Evolutionary conservation across 306 rosid species (phyloP).

Genomic region (Trifolium subterraneum): DNA sequence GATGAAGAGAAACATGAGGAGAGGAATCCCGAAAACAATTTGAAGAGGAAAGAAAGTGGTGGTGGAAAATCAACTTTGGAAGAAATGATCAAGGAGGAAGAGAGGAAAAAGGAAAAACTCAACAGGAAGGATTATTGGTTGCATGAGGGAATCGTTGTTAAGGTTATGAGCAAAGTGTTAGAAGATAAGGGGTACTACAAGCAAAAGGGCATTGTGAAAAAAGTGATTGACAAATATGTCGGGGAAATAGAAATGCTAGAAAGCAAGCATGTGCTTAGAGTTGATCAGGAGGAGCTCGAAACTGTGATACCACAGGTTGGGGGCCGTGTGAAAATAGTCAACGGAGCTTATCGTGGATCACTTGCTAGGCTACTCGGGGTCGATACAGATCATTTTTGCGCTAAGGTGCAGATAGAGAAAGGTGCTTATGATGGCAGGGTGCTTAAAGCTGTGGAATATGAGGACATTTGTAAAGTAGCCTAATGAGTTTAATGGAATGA

Average conservation of each 20-base stretch:
- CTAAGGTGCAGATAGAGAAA: conserved; percentile 91
- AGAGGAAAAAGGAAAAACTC: conserved; percentile 79
- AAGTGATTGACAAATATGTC: conserved; percentile 81
- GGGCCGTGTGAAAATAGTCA: conserved; percentile 80
- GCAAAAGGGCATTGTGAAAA: conserved; percentile 79
- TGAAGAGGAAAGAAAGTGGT: conserved; percentile 50
- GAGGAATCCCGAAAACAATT: conserved; percentile 41
- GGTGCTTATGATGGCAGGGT: conserved; percentile 89
- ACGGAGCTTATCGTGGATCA: conserved; percentile 89
- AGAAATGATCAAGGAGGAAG: conserved; percentile 85
- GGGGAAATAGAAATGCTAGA: conserved; percentile 92
- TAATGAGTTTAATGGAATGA: conserved; percentile 40
- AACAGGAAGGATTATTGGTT: conserved; percentile 93
- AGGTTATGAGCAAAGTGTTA: conserved; percentile 88
- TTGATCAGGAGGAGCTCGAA: conserved; percentile 87
- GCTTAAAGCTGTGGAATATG: conserved; percentile 80
- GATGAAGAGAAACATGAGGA: conserved; percentile 53
- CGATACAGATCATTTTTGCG: conserved; percentile 69
- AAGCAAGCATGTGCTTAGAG: conserved; percentile 83
- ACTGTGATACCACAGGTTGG: conserved; percentile 93
- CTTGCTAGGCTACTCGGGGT: conserved; percentile 71
- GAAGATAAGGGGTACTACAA: conserved; percentile 88
- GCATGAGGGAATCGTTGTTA: conserved; percentile 77
- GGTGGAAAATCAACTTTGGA: conserved; percentile 65
- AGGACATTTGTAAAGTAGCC: conserved; percentile 75